These are phyloP conservation scores for Cylindrotheca closterium DNA, from an alignment of 108 stramenopile genomes.

Conservation along the genomic window DNA sequence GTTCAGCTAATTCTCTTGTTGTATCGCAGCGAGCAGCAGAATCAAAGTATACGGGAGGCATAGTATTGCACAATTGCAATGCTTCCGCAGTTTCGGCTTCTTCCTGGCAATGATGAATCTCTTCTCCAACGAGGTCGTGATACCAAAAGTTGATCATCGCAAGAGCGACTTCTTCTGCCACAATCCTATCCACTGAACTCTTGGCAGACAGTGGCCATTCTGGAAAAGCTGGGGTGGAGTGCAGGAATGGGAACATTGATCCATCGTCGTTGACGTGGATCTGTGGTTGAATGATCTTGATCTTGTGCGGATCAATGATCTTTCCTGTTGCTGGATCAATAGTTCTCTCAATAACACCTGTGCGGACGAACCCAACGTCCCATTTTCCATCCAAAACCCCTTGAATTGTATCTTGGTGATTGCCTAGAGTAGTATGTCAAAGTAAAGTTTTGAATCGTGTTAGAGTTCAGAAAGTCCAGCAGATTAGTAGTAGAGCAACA, in stretches of 20 bases:
- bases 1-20: constrained; percentile 2
- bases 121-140: constrained; percentile 2
- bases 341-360: constrained; percentile 18
- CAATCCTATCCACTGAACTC: background rate
- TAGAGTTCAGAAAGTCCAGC: too few species aligned
- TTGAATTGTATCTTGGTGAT: constrained; percentile 13
- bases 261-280: constrained; percentile 20
- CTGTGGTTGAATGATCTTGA: constrained; percentile 22
- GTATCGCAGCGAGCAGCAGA: constrained; percentile 6
- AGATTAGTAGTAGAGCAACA: too few species aligned
- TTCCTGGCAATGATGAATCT: constrained; percentile 1
- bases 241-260: constrained; percentile 18
- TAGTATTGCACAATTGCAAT: background rate
- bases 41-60: background rate
- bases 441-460: too few species aligned
- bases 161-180: constrained; percentile 2
- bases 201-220: constrained; percentile 27
- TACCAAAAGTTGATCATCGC: constrained; percentile 2
- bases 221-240: constrained; percentile 16
- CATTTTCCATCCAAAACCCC: constrained; percentile 21
- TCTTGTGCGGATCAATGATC: constrained; percentile 8
- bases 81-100: background rate
- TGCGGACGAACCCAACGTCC: constrained; percentile 31
- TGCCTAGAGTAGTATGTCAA: too few species aligned
- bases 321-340: constrained; percentile 13